Conservation (phyloP, 2,329 filamentous ascomycete species). For the Elsinoe arachidis region DNA sequence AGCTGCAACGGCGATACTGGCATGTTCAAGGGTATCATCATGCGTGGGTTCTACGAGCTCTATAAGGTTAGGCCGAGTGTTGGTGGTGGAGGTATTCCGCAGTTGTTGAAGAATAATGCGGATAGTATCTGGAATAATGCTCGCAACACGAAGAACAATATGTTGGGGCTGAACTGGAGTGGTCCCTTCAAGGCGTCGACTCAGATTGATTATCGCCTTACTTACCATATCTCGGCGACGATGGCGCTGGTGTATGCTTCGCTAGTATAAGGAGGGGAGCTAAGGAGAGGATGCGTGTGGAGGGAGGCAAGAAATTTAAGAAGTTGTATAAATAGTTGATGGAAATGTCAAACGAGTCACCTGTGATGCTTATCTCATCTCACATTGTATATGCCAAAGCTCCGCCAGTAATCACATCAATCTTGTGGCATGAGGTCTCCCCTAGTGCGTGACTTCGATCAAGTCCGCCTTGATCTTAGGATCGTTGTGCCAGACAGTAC, state of each 20-base stretch:
- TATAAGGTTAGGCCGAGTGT: slow-evolving; percentile 43
- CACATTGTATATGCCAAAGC: neutral
- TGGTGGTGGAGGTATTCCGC: slow-evolving; percentile 34
- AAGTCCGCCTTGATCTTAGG: too few species aligned
- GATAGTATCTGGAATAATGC: slow-evolving; percentile 56
- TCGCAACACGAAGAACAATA: slow-evolving; percentile 38
- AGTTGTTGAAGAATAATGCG: slow-evolving; percentile 53
- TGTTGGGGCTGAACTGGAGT: slow-evolving; percentile 56
- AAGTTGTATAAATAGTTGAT: too few species aligned
- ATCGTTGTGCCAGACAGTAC: too few species aligned
- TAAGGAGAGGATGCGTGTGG: too few species aligned
- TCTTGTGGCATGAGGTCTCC: too few species aligned
- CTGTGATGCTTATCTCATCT: too few species aligned
- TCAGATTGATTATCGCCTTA: slow-evolving; percentile 26
- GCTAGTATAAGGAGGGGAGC: slow-evolving; percentile 17
- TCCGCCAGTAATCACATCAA: neutral
- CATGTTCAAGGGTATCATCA: slow-evolving; percentile 67
- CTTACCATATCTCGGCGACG: slow-evolving; percentile 17
- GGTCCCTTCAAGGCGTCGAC: slow-evolving; percentile 42
- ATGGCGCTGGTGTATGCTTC: slow-evolving; percentile 25
- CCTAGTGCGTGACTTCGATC: too few species aligned
- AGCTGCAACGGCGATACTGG: slow-evolving; percentile 20
- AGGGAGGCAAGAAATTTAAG: too few species aligned
- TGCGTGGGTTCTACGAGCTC: slow-evolving; percentile 54
- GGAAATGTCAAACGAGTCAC: too few species aligned